A percentile compares a stretch with the other conserved stretches of the same genome.
Evolutionary conservation across 2,329 filamentous ascomycete species (phyloP).

Genomic region (Trichoderma brevicompactum): DNA sequence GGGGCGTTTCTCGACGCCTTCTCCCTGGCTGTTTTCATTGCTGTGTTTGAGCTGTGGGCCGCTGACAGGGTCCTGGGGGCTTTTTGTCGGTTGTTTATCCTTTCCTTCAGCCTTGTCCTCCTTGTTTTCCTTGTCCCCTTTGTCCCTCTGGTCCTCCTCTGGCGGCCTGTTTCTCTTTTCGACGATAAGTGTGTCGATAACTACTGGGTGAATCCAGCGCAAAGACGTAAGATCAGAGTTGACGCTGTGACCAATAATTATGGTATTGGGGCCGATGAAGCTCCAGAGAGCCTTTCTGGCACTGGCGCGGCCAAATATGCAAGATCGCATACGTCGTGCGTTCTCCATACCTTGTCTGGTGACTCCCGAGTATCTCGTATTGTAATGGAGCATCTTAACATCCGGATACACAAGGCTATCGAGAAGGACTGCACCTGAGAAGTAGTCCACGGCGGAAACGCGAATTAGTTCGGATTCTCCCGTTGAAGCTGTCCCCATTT

Average conservation of each 20-base stretch:
- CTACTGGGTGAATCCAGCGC: constrained; percentile 51
- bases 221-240: constrained; percentile 49
- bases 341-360: constrained; percentile 44
- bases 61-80: not conserved
- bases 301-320: constrained; percentile 47
- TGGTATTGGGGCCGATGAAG: constrained; percentile 51
- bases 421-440: constrained; percentile 52
- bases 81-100: constrained; percentile 8
- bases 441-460: constrained; percentile 56
- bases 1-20: constrained; percentile 19
- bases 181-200: constrained; percentile 52
- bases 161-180: constrained; percentile 34
- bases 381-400: constrained; percentile 52
- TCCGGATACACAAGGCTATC: constrained; percentile 56
- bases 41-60: not conserved
- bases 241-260: constrained; percentile 54
- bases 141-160: constrained; percentile 30
- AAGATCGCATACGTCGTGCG: constrained; percentile 40
- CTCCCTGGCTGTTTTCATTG: not conserved
- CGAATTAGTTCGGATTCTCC: constrained; percentile 58
- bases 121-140: constrained; percentile 25
- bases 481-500: constrained; percentile 54
- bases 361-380: constrained; percentile 57
- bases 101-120: constrained; percentile 29
- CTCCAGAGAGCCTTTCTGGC: constrained; percentile 50